Conservation (phyloP, 495 filamentous ascomycete genomes). For the Aspergillus heteromorphus region DNA sequence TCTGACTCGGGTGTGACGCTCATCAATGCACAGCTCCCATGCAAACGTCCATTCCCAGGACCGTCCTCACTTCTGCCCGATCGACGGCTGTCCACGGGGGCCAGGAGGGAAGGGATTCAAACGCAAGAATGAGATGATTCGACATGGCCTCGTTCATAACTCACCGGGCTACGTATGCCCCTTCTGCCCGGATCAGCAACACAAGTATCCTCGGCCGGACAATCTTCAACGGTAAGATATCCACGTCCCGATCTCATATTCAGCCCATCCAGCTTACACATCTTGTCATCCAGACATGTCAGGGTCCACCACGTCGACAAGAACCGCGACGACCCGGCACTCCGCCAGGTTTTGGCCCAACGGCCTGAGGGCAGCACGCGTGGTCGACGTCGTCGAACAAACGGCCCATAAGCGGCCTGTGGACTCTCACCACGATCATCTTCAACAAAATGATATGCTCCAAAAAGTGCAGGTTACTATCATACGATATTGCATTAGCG, state of each 20-base stretch:
- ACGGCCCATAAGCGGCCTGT: conserved; percentile 14
- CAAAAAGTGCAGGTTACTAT: conserved; percentile 1
- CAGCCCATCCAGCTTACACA: neutral
- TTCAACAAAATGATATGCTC: neutral
- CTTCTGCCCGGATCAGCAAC: conserved; percentile 92
- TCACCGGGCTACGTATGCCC: conserved; percentile 97
- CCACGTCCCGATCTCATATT: neutral
- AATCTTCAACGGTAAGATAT: conserved; percentile 83
- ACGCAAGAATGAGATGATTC: conserved; percentile 98
- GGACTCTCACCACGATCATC: neutral
- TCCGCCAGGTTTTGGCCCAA: conserved; percentile 78
- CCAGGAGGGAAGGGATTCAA: conserved; percentile 94
- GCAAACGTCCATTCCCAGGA: conserved; percentile 91
- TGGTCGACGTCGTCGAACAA: conserved; percentile 66
- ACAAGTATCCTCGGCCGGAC: conserved; percentile 94
- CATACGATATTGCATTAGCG: conserved; percentile 7
- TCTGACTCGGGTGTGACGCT: neutral
- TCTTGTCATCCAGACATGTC: conserved; percentile 59
- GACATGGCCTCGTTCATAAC: conserved; percentile 90
- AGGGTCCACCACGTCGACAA: conserved; percentile 85
- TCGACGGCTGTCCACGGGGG: conserved; percentile 69
- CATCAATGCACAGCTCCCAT: conserved; percentile 68
- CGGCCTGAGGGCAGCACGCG: conserved; percentile 78
- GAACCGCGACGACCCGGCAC: conserved; percentile 70
- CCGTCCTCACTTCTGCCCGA: conserved; percentile 86